Evolutionary conservation across 495 filamentous ascomycete species (phyloP), one percentile per base, ranked within the genome.

Genomic region (Neurospora sp.): DNA sequence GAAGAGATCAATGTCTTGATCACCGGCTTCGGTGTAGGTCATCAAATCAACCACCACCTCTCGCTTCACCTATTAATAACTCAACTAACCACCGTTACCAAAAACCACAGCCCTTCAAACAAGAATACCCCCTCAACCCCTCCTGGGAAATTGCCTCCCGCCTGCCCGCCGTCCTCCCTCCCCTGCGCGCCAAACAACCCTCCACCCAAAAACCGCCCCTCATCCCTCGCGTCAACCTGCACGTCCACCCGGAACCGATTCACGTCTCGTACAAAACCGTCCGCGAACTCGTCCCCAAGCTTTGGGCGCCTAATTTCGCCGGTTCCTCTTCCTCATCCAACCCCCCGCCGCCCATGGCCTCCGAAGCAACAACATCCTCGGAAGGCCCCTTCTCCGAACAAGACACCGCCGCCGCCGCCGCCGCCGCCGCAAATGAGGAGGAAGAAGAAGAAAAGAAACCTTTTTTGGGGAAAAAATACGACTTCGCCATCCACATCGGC

Each of bases 401-500:
- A 68, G 68, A 75, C 31, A 35, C 69, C 17, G 31, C 31, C 31
- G 27, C 27, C 22, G 20, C 20, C 27, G 31, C 31, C 27, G 31
- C 31, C 31, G 3, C 31, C 31, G 31, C 31, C 31, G 16, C 42
- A 17, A 17, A n/a, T n/a, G 42, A 42, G 7, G 41, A 44, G 3
- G 27, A 31, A 27, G 27, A 27, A 27, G 27, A 27, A 31, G 27
- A 31, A 31, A 31, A 31, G 27, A 31, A 31, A 31, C 27, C 27
- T 3, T 31, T 31, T 31, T 31, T 31, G 27, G 27, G 27, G 27
- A 31, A 31, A 31, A 31, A 83, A 53, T 87, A 90, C 27, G 91
- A 94, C 79, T 79, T 90, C 27, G 84, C 90, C 14, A 80, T 97
- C 6, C 92, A 95, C 78, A 91, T 97, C 72, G 94, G 94, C 44